These are phyloP conservation scores for Hortaea werneckii DNA, from an alignment of 2,329 filamentous ascomycete genomes.

Conservation along the genomic window DNA sequence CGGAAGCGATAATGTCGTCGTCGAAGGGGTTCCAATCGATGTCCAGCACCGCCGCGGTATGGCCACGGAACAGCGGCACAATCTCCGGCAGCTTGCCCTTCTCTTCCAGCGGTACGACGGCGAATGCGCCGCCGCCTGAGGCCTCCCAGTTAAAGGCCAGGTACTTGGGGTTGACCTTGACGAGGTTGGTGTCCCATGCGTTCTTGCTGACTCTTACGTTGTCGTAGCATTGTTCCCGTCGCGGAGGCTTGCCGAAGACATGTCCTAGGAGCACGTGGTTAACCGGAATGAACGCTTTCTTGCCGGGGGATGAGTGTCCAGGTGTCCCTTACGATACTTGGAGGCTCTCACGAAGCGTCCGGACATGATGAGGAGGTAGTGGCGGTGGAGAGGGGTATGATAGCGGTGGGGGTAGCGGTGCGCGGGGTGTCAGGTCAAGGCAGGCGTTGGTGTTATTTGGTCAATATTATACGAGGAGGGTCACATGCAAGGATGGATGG, in stretches of 20 bases:
- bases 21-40: conserved; percentile 99
- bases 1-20: conserved; percentile 83
- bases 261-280: conserved; percentile 56
- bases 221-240: conserved; percentile 98
- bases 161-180: conserved; percentile 96
- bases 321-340: conserved; percentile 54
- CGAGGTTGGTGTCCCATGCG: conserved; percentile 97
- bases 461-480: no score
- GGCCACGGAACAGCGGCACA: conserved; percentile 88
- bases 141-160: conserved; percentile 98
- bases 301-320: neutral
- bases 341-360: conserved; percentile 64
- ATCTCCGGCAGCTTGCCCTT: conserved; percentile 83
- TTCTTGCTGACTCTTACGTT: conserved; percentile 95
- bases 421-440: no score
- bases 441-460: no score
- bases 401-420: no score
- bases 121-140: conserved; percentile 90
- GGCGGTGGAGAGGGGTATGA: no score
- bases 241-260: conserved; percentile 90
- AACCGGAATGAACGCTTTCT: neutral
- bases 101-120: conserved; percentile 85
- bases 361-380: conserved; percentile 40
- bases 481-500: no score
- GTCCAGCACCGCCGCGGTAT: conserved; percentile 90